Base-by-base conservation (phyloP, 2,329 filamentous ascomycete species). In the Aureobasidium zeae region DNA sequence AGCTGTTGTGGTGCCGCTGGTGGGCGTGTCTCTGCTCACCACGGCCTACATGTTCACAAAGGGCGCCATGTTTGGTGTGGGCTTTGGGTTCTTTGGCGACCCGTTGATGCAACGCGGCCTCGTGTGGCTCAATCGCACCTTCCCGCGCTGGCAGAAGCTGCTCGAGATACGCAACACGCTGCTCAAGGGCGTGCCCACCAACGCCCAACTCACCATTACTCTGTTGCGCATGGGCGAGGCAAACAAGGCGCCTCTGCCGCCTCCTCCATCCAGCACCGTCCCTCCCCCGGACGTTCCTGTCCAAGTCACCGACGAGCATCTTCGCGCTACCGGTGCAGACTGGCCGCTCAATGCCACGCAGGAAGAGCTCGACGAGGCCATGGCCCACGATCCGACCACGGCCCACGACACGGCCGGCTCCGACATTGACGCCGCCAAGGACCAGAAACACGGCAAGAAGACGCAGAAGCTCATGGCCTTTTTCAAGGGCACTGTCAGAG, bases 121-220 rank as follows among this genome's bases (percentile, higher is more conserved):
- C 3, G 60, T 62, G 10, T 74, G 76, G 52, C 61, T 85, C 20
- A 80, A 84, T 59, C 65, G 63, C 11, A 69, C 68, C 32, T 70
- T 79, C 52, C 84, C 84, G 1, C 67, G 79, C 52, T 91, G 85
- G 85, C 72, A 84, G 54, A 83, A 81, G 52, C 67, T 86, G 5
- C 67, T 89, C 12, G 79, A 87, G 54, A 63, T 86, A 16, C 73
- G 81, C 48, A 86, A 86, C 51, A 86, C 82, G 0, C 59, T 91
- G 1, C 74, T 94, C 38, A 85, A 83, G 56, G 84, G 85, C 2
- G 79, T 91, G 0, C 86, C 86, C 1, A 94, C 86, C 2, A 91
- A 93, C 57, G 84, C 85, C 3, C 86, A 94, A 56, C 74, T 93
- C 13, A 79, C 85, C 0, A 67, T 93, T 20, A 93, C 86, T 0